Evolutionary conservation across 2,329 filamentous ascomycete species (phyloP).

Genomic region (Aspergillus fructus): DNA sequence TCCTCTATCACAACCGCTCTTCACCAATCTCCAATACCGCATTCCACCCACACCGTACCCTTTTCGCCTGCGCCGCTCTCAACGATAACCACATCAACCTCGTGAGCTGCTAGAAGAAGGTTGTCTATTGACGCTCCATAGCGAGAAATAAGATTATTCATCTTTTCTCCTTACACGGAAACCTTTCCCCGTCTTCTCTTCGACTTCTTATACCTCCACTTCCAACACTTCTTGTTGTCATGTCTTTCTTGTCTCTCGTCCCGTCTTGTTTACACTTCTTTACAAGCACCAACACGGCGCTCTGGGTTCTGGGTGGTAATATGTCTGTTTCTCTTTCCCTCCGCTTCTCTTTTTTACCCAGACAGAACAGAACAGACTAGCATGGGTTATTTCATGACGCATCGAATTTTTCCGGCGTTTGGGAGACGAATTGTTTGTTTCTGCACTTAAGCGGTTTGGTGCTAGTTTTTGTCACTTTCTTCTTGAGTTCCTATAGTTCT

Average conservation of each 20-base stretch:
- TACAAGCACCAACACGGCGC: not conserved
- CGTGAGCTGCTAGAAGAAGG: constrained; percentile 60
- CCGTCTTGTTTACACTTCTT: not conserved
- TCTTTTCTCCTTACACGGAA: no score
- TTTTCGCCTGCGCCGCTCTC: constrained; percentile 81
- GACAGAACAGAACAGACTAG: not conserved
- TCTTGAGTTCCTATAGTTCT: not conserved
- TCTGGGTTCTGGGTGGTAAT: not conserved
- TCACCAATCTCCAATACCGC: constrained; percentile 83
- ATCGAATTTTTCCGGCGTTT: not conserved
- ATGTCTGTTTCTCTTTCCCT: not conserved
- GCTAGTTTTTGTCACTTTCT: not conserved
- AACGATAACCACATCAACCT: constrained; percentile 90
- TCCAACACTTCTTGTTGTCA: no score
- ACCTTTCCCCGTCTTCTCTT: no score
- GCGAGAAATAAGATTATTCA: no score
- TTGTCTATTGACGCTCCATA: no score
- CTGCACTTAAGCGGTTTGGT: not conserved
- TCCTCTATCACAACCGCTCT: constrained; percentile 76
- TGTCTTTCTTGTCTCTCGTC: not conserved
- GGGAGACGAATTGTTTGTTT: not conserved
- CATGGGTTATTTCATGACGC: constrained; percentile 1
- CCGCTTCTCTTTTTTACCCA: not conserved
- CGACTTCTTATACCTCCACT: no score
- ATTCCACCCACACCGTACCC: constrained; percentile 92